phyloP scores from a whole-genome alignment of 257 asterid genomes.

The Mentha longifolia region DNA sequence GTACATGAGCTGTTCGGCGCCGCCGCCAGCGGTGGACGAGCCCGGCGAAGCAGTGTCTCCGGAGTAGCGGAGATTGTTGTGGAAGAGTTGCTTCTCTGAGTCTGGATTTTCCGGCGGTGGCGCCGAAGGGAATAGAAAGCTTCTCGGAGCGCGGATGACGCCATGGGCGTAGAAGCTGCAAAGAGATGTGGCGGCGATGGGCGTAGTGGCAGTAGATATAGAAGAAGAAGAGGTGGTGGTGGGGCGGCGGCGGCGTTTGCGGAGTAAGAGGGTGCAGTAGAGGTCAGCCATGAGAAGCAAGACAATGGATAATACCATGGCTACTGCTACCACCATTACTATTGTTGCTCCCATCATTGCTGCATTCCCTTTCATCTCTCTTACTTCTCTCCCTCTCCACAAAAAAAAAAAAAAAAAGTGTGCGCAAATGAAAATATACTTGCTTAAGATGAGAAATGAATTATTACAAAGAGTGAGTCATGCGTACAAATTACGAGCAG shows the following conservation, averaged over 20 bases:
- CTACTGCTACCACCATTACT: slow-evolving; percentile 46
- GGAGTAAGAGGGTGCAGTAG: slow-evolving; percentile 57
- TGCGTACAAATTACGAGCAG: too few relatives aligned
- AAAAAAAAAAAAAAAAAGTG: too few relatives aligned
- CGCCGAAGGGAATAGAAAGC: slow-evolving; percentile 50
- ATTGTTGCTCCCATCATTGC: slow-evolving; percentile 53
- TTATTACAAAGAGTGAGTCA: too few relatives aligned
- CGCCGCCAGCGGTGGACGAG: slow-evolving; percentile 31
- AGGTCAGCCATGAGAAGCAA: slow-evolving; percentile 57
- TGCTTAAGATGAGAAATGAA: neutral
- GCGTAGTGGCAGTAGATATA: neutral
- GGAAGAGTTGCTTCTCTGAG: slow-evolving; percentile 28
- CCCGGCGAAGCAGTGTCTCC: slow-evolving; percentile 10
- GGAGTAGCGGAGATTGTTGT: neutral
- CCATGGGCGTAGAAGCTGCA: slow-evolving; percentile 44
- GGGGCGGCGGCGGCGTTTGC: slow-evolving; percentile 28
- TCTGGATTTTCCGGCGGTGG: slow-evolving; percentile 34
- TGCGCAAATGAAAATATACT: neutral
- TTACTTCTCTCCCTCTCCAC: neutral
- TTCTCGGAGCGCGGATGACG: slow-evolving; percentile 60
- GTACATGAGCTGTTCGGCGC: slow-evolving; percentile 39
- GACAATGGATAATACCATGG: slow-evolving; percentile 49
- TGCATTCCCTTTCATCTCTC: slow-evolving; percentile 41
- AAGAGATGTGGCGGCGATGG: slow-evolving; percentile 41
- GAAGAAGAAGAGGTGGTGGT: neutral